Base-by-base conservation (phyloP, 148 eudicot species). In the Vaccinium vitisidaea region DNA sequence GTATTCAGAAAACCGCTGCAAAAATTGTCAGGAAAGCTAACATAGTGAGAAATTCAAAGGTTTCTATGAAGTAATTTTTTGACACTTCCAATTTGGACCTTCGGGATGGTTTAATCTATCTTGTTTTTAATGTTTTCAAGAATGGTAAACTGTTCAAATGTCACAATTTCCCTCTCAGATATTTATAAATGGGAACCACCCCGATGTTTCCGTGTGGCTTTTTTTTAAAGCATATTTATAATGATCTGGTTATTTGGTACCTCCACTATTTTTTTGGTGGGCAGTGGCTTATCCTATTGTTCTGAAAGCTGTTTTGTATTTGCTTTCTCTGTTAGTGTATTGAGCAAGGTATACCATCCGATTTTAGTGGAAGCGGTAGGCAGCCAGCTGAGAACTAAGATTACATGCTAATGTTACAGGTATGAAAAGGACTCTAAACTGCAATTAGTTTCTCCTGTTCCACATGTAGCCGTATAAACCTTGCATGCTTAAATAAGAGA, bases 301-400 rank as follows among this genome's bases (percentile, higher is more conserved):
- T 77, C 80, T 77, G 32, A 77, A 50, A 50, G n/a, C 63, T 78
- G 25, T 54, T 78, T 53, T 27, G 32, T 27, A 63, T 52, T 52
- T 78, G 63, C 50, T 65, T 43, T 65, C 53, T 83, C 79, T 83
- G 19, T 30, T 88, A 95, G 98, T 92, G 96, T 87, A 95, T 95
- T 59, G 98, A 95, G 90, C 91, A 94, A 85, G 98, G 98, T 59
- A 91, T 88, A 89, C 85, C 98, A 61, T 83, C 90, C 11, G 90
- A 78, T 82, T 84, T 90, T n/a, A 81, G 25, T 52, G 88, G 80
- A 77, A 86, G 78, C 53, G 76, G 59, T 82, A 78, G 71, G 85
- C 90, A 85, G 81, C 86, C 84, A 54, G 86, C 80, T 39, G 79
- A 84, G 82, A 86, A 76, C 79, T 84, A 90, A 90, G 86, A 77